Base-by-base conservation (phyloP, 805 yeast species). In the Kazachstania psychrophila region DNA sequence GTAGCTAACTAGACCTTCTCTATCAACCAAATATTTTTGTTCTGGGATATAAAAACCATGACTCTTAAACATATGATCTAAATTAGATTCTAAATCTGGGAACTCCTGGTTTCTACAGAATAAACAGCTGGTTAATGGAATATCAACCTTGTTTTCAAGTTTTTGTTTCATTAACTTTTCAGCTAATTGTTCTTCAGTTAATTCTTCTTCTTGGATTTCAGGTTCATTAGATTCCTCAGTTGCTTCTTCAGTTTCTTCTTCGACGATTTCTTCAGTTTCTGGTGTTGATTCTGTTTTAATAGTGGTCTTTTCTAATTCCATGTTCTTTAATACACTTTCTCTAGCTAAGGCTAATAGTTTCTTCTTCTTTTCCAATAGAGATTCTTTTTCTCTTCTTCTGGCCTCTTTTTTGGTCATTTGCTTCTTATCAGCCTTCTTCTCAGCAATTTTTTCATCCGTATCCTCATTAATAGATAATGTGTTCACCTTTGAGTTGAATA, bases 21-120 rank as follows among this genome's bases (percentile, higher is more conserved):
- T 70, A 52, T 89, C 84, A 1, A 64, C 69, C 31, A 92, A 67
- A 54, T 73, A 92, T 37, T 70, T 72, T 43, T 66, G 71, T 58
- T 92, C 98, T 1, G 99, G 99, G 15, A 92, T 71, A 45, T 77
- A 88, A 40, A 92, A 72, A 2, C 97, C 97, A 57, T 83, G 95
- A 31, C 56, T 62, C 46, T 69, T 71, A 51, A 70, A 73, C 94
- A 92, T 82, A 58, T 92, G 95, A 8, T 68, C 69, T 29, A 79
- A 61, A 42, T 77, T 79, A 9, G 34, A 32, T 27, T 54, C 58
- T 14, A 52, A 37, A 16, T 56, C 65, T 25, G 71, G 75, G 19
- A 75, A 62, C 28, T 68, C 65, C 40, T 62, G 63, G 22, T 72
- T 73, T 37, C 51, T 52, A 58, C 83, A 75, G 50, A 73, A 77